Evolutionary conservation across 1,284 basidiomycete species (phyloP), one percentile per base, ranked within the genome.

Genomic region (Microbotryum silenes-acaulis): DNA sequence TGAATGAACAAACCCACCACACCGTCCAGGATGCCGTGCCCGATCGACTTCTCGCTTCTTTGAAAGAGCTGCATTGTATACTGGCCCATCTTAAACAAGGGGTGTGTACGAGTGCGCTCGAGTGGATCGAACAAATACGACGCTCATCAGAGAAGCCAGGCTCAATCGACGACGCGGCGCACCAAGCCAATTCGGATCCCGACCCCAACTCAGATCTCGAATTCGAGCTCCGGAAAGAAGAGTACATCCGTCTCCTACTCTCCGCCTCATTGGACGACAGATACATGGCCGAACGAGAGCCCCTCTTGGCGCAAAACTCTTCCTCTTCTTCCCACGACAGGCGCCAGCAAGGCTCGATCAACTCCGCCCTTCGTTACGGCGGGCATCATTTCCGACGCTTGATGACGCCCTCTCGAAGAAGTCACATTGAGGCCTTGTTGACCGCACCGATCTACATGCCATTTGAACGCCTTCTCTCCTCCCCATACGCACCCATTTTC

Each of bases 371-470:
- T 50, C 75, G 78, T 1, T 97, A 97, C 75, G 89, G 88, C 20
- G 72, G 85, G 77, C 51, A 77, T 72, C 62, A 83, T 80, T 81
- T 97, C 63, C 78, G 81, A 42, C 79, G 81, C 1, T 89, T 91
- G 75, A 84, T 86, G 69, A 72, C 78, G 0, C 81, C 82, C 21
- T 83, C 87, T 71, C 78, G 80, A 37, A 68, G 75, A 3, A 88
- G 90, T 67, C 84, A 94, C 65, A 81, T 82, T 58, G 81, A 86
- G 46, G 61, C 65, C 9, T 81, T 98, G n/a, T 81, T 90, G 75
- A 81, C 85, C 23, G 86, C 88, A 62, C 76, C 89, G 21, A 77
- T 83, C 12, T 94, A 84, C 74, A 79, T 89, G 29, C 87, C 89
- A 4, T 72, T 82, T 37, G 75, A 80, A 2, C 82, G 79, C 55